Evolutionary conservation across 345 rosid genomes (phyloP).

Genomic region (Dipteronia sinensis): DNA sequence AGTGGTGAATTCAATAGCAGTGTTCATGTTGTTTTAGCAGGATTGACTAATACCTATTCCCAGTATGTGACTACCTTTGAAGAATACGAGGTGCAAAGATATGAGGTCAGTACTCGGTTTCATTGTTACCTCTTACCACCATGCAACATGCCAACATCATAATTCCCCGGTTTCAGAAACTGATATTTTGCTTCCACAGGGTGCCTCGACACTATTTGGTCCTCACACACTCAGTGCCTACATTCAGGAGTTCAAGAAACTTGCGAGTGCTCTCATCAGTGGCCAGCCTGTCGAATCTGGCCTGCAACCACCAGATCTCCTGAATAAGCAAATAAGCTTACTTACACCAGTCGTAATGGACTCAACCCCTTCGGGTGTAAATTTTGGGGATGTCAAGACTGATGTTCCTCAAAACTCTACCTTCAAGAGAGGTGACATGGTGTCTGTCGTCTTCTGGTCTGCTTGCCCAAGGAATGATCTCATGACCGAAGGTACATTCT

Average conservation of each 20-base stretch:
- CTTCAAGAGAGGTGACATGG: constrained; percentile 67
- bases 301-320: constrained; percentile 83
- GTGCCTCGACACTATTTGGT: constrained; percentile 90
- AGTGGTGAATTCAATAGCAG: constrained; percentile 44
- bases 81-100: constrained; percentile 92
- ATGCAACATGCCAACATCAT: neutral
- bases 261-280: constrained; percentile 58
- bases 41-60: constrained; percentile 91
- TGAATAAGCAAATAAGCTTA: constrained; percentile 73
- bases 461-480: constrained; percentile 96
- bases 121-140: neutral
- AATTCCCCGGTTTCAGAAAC: neutral
- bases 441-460: constrained; percentile 83
- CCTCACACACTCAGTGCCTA: constrained; percentile 90
- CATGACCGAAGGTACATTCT: constrained; percentile 89
- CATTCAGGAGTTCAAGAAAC: constrained; percentile 90
- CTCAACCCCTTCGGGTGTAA: constrained; percentile 59
- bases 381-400: constrained; percentile 76
- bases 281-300: constrained; percentile 61
- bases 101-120: constrained; percentile 61
- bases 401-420: constrained; percentile 81
- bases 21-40: constrained; percentile 86
- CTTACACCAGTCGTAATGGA: constrained; percentile 92
- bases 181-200: constrained; percentile 50
- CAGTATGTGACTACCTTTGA: constrained; percentile 93